Evolutionary conservation across 2,329 filamentous ascomycete species (phyloP).

Genomic region (Achaetomium macrosporum): DNA sequence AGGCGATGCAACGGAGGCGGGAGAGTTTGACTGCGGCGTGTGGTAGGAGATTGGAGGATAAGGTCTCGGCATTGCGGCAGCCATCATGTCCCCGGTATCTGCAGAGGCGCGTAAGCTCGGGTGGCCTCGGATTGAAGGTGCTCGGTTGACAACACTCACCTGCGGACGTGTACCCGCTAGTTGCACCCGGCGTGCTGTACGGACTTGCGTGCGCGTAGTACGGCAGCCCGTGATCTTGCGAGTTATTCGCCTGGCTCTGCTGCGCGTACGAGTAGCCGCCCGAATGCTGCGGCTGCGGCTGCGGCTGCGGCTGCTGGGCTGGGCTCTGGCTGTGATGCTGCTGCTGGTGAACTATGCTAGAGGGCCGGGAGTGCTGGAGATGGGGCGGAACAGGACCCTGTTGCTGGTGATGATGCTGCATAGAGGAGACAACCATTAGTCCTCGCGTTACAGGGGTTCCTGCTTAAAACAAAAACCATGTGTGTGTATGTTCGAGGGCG

Average conservation of each 20-base stretch:
- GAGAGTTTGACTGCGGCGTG: conserved; percentile 91
- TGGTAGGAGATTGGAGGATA: conserved; percentile 90
- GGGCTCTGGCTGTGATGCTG: conserved; percentile 64
- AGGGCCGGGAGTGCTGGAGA: conserved; percentile 64
- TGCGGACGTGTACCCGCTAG: conserved; percentile 80
- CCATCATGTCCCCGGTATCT: conserved; percentile 63
- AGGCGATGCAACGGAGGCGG: conserved; percentile 84
- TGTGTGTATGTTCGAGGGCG: conserved; percentile 19
- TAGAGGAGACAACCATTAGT: conserved; percentile 57
- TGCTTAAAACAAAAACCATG: conserved; percentile 18
- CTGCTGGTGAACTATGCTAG: conserved; percentile 68
- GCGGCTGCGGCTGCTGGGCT: conserved; percentile 49
- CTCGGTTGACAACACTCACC: conserved; percentile 50
- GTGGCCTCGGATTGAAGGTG: not conserved
- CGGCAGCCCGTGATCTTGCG: conserved; percentile 52
- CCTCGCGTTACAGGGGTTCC: conserved; percentile 23
- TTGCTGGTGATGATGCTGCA: conserved; percentile 73
- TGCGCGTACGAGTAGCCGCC: conserved; percentile 69
- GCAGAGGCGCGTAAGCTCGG: conserved; percentile 8
- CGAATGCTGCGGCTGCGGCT: conserved; percentile 51
- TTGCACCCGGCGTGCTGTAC: conserved; percentile 76
- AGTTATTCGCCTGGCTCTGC: conserved; percentile 54
- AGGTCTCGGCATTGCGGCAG: conserved; percentile 64
- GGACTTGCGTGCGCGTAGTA: conserved; percentile 76
- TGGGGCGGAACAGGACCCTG: conserved; percentile 64